Evolutionary conservation across 176 grass and related monocot species (phyloP), one percentile per base, ranked within the genome.

Genomic region (Musa itinerans): DNA sequence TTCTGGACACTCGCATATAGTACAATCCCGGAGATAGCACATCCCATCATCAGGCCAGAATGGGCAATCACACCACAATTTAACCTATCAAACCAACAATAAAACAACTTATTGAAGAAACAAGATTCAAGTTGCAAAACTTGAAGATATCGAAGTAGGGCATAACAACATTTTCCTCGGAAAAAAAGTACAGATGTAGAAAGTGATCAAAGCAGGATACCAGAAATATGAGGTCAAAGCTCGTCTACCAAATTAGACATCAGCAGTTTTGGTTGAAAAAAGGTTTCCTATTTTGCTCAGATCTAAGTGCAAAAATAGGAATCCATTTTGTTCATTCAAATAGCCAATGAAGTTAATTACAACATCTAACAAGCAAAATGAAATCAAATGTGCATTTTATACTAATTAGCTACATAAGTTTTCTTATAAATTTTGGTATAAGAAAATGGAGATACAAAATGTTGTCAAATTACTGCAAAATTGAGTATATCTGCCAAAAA

Each of bases 21-120:
- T 84, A 76, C 96, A 99, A 74, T 99, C 96, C 79, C 89, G 87
- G 55, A 92, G 84, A 74, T 27, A 81, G 69, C 96, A 99, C 96
- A 99, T 99, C 52, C 91, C 89, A 74, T 99, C 95, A 78, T 95
- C 95, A 72, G 91, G 91, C 88, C 95, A 99, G 68, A 99, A 94
- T 66, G 88, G 91, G 71, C 95, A 99, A 79, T 94, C 86, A 80
- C 95, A 99, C 95, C 91, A 92, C 75, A 99, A 75, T 82, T 99
- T 99, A 82, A 87, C 90, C 95, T 95, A 79, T 52, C 53, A 86
- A 80, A 51, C 17, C 29, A 53, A 75, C 54, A 25, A 65, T 75
- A 69, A 11, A 57, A 68, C 15, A 69, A 29, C 22, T 69, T 43
- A 79, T 69, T 22, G 17, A 56, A 69, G 52, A 69, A 79, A 26